Base-by-base conservation (phyloP, 257 asterid species). In the Asclepias syriaca region DNA sequence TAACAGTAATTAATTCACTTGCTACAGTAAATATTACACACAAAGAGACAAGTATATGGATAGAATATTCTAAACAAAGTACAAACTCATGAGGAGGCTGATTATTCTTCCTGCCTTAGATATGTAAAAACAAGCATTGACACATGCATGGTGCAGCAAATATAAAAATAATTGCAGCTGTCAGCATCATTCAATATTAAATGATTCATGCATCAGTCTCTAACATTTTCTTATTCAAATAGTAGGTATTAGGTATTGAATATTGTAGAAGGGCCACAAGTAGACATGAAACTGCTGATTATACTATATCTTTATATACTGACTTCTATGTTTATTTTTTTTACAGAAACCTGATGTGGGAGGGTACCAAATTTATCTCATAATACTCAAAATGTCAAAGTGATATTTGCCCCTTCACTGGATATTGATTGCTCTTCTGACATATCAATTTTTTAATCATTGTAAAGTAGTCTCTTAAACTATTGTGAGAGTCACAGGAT, bases 201-300 rank as follows among this genome's bases (percentile, higher is more conserved):
- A 69, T 54, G 29, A 6, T 34, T 3, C 39, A 34, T 13, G 54
- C 6, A 37, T 54, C 39, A 37, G 7, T 27, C 21, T 0, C 11
- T 29, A 5, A 13, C 11, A 46, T 19, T 58, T 24, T 46, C 16
- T 68, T 63, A 32, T 59, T 70, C 56, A 58, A 59, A 8, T 49
- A 18, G 70, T 68, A 68, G 64, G 64, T 48, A 67, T 29, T 74
- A 57, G 60, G 64, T 67, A 46, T 19, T 67, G 64, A 57, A 57
- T 19, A 45, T 72, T 29, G 69, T 46, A 48, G 21, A 60, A 60
- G 51, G 19, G 11, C 48, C 9, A 46, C 49, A 58, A 32, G 29
- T 60, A 14, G 43, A 45, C 59, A 3, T 39, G 18, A 67, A 63
- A 19, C 21, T 2, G 34, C 37, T 37, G 15, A 63, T 18, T 63